Base-by-base conservation (phyloP, 2,329 filamentous ascomycete species). In the Zasmidium citrigriseum region DNA sequence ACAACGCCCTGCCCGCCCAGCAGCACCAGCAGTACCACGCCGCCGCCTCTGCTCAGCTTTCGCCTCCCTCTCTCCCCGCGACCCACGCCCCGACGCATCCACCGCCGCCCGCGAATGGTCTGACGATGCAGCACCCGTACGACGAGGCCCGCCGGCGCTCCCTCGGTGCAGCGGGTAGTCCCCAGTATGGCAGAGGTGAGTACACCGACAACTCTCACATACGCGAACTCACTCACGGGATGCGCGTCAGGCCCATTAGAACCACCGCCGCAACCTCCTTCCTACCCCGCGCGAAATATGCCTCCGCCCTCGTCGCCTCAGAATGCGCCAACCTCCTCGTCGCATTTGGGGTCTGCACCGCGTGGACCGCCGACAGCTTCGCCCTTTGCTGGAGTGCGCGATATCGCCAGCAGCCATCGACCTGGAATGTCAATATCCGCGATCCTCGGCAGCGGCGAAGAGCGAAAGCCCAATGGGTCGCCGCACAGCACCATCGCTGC, bases 381-480 rank as follows among this genome's bases (percentile, higher is more conserved):
- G 4, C 68, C 76, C 0, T 83, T 82, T 64, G 73, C 76, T 52
- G 70, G 75, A 73, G 76, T 78, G 59, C 83, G 85, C 69, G 86
- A 89, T 64, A 76, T 83, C 49, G 80, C 84, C 50, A 75, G 77
- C 18, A 73, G 78, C 57, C 78, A 83, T 70, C 80, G 86, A 59
- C 82, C 83, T 68, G 86, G 85, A 75, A 89, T 90, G 87, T 89
- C 87, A 48, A 89, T 90, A 73, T 88, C 86, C n/a, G 87, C 87
- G 46, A 84, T 90, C 74, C 82, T 90, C 59, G 87, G 86, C 74
- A 64, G 72, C 20, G 59, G 61, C 23, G 68, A 71, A 20, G 71
- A 71, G 12, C 65, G 63, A 16, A 67, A 64, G 41, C 58, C 64
- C 24, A 60, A 63, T 27, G 63, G 65, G 23, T 73, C 76, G 44